A percentile compares a stretch with the other conserved stretches of the same genome.
phyloP scores from a whole-genome alignment of 345 rosid genomes.

The Garcia nutans region DNA sequence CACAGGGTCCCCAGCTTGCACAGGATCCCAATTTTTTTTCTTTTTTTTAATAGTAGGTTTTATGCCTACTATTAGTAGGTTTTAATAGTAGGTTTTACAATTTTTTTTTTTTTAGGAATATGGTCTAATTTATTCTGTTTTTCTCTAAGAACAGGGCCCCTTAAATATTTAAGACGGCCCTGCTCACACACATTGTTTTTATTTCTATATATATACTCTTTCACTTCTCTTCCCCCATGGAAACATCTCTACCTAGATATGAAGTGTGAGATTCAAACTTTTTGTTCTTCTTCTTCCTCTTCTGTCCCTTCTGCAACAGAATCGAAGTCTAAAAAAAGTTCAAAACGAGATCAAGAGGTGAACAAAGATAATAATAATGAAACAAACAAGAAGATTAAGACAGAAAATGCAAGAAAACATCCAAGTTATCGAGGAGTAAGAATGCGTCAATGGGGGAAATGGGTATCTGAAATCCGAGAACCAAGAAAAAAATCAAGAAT shows the following conservation, averaged over 20 bases:
- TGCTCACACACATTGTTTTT: too few species aligned
- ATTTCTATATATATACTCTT: too few species aligned
- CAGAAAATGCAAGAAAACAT: conserved; percentile 29
- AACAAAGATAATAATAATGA: not conserved
- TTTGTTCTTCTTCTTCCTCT: conserved; percentile 11
- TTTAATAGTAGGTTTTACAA: too few species aligned
- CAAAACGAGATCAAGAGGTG: conserved; percentile 9
- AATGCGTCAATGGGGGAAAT: conserved; percentile 93
- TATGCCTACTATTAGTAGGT: too few species aligned
- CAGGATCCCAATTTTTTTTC: too few species aligned
- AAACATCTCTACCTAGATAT: not conserved
- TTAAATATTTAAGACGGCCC: too few species aligned
- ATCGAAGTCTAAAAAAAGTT: conserved; percentile 8
- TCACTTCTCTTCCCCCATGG: conserved; percentile 11
- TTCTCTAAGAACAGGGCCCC: too few species aligned
- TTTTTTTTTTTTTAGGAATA: too few species aligned
- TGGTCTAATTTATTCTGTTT: too few species aligned
- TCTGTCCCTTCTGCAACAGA: conserved; percentile 8
- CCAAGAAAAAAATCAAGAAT: conserved; percentile 91
- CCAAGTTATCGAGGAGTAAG: conserved; percentile 74
- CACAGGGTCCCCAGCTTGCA: too few species aligned
- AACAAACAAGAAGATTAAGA: conserved; percentile 17
- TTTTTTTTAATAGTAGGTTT: too few species aligned
- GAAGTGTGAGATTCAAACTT: conserved; percentile 17
- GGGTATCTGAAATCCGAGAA: conserved; percentile 92